Evolutionary conservation across 2,329 filamentous ascomycete genomes (phyloP).

Genomic region (Diaporthe ilicicola): DNA sequence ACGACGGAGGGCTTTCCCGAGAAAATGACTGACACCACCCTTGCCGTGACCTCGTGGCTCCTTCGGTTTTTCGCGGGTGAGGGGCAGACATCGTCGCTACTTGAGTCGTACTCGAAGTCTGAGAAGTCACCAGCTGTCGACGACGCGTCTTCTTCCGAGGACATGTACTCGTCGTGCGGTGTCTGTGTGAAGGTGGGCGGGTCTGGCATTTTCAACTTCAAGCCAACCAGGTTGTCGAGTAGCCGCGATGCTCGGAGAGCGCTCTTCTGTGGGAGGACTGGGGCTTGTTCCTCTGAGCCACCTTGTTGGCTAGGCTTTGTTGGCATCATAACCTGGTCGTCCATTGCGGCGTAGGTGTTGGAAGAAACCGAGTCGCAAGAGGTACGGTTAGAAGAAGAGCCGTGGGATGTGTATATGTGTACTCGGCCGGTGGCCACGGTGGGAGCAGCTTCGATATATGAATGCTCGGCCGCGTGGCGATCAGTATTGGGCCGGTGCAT

Average conservation of each 20-base stretch:
- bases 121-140: conserved; percentile 69
- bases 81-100: conserved; percentile 33
- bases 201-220: conserved; percentile 44
- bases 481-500: conserved; percentile 28
- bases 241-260: conserved; percentile 57
- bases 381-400: conserved; percentile 20
- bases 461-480: conserved; percentile 29
- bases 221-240: conserved; percentile 46
- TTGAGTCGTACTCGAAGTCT: conserved; percentile 56
- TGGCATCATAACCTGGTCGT: conserved; percentile 32
- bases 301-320: conserved; percentile 32
- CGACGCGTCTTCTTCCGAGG: conserved; percentile 72
- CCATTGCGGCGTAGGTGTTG: conserved; percentile 36
- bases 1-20: conserved; percentile 67
- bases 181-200: conserved; percentile 48
- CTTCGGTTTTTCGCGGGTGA: conserved; percentile 40
- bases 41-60: conserved; percentile 64
- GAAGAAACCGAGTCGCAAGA: conserved; percentile 36
- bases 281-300: conserved; percentile 42
- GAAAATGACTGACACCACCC: conserved; percentile 66
- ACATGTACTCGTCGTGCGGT: conserved; percentile 69
- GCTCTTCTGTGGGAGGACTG: conserved; percentile 61
- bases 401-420: conserved; percentile 13
- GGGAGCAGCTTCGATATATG: conserved; percentile 30
- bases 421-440: conserved; percentile 26